Evolutionary conservation across 2,329 filamentous ascomycete genomes (phyloP), one percentile per base, ranked within the genome.

Genomic region (Rhynchosporium graminicola): DNA sequence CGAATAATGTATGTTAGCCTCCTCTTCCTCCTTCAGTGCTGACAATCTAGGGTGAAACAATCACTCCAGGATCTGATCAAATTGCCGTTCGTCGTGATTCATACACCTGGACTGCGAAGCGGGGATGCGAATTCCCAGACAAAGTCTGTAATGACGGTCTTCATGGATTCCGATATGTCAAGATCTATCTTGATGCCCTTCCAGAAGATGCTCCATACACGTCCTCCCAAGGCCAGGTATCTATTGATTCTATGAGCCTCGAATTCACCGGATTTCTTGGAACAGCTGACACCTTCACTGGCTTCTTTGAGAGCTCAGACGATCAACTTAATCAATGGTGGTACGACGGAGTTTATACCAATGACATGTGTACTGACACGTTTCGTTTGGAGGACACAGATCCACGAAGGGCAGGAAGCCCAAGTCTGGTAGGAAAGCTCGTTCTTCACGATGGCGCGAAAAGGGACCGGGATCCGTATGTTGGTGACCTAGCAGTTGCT

Each of bases 301-400:
- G 82, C 3, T 80, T 77, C 75, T 83, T 83, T 58, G 79, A 83
- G 67, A 82, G 80, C 58, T 83, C 81, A 0, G 80, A 83, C 63
- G 65, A 74, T 4, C 66, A 78, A 15, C 68, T 83, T 7, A 82
- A 79, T 20, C 79, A 80, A 65, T 82, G 77, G 77, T 84, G 80
- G 80, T 83, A 77, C 65, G 80, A 83, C 65, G 79, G 76, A 4
- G 79, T 80, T 0, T 83, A 84, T 65, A 83, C 81, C 1, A 80
- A 79, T 51, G 81, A 83, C 63, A 74, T 82, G 63, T 76, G 76
- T 54, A 82, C 76, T 2, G 80, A 80, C 62, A 68, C 73, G 3
- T 83, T 83, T 68, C 71, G 73, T 0, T 73, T 70, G 20, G 80
- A 82, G 65, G 76, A 82, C 65, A 80, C 80, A 0, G 81, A 83